Evolutionary conservation across 257 asterid genomes (phyloP), one percentile per base, ranked within the genome.

Genomic region (Sherardia arvensis): DNA sequence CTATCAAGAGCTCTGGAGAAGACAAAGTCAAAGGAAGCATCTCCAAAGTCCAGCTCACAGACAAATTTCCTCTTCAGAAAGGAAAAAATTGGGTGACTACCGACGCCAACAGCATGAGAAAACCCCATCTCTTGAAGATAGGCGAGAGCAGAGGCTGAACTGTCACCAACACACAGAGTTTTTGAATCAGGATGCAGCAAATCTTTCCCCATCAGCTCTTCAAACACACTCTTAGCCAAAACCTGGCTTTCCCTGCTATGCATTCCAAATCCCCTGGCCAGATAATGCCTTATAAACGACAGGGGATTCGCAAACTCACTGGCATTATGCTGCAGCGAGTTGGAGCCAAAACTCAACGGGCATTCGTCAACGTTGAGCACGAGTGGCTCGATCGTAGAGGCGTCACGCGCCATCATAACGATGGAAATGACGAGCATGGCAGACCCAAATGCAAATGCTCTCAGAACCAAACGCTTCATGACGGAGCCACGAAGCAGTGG

Each of bases 41-140:
- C 89, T 67, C 69, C 84, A 53, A 77, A 85, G 15, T 76, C 69
- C 11, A 92, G 95, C 83, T 85, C 91, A 36, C 82, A 84, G 53
- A 84, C 81, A 32, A 81, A 88, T 70, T 88, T 73, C 80, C 88
- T 84, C 95, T 70, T 74, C 53, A 79, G 12, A 1, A 86, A 80
- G 75, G 96, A 91, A 88, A 91, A 88, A 55, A 69, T 80, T 0
- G 95, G 99, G 80, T 80, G 91, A 53, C 76, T 78, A 11, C 80
- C 81, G 17, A 82, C 86, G 45, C 85, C 88, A 12, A 73, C 22
- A n/a, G 83, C 86, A 45, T 80, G 63, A 33, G 69, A 71, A 23
- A 89, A 66, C 17, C 97, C 97, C 78, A 88, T 40, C 30, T 80
- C 89, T 26, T 81, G 84, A 76, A 91, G 65, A 7, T 80, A 85